Evolutionary conservation across 176 grass and related monocot species (phyloP).

Genomic region (Melocanna baccifera): DNA sequence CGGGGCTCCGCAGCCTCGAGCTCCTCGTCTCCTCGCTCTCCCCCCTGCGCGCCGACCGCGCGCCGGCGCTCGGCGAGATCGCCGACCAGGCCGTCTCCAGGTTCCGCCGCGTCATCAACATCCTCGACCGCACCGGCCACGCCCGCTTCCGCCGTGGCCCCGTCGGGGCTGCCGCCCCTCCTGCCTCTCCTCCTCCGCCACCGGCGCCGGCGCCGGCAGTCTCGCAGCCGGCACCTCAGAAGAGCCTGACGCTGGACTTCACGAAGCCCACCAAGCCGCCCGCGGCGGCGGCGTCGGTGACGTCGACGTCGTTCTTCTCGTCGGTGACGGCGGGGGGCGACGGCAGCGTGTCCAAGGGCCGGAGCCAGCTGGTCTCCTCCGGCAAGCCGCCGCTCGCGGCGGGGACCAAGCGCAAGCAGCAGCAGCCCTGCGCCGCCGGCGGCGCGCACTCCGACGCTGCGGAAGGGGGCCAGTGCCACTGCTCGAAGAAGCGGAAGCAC

Average conservation of each 20-base stretch:
- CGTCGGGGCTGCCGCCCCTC: not conserved
- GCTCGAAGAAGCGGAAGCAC: conserved; percentile 57
- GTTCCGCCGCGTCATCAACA: conserved; percentile 70
- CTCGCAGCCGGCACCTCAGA: not conserved
- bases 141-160: conserved; percentile 84
- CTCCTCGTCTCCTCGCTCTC: conserved; percentile 58
- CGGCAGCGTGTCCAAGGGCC: conserved; percentile 72
- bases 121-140: conserved; percentile 87
- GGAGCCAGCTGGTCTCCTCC: conserved; percentile 33
- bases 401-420: conserved; percentile 48
- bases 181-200: not conserved
- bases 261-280: conserved; percentile 28
- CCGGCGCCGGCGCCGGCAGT: not conserved
- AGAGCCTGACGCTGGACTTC: conserved; percentile 58
- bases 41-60: not conserved
- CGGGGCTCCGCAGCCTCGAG: conserved; percentile 76
- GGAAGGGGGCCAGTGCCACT: conserved; percentile 57
- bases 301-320: conserved; percentile 68
- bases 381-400: conserved; percentile 50
- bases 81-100: conserved; percentile 60
- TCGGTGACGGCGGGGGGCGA: conserved; percentile 56
- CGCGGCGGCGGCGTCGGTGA: conserved; percentile 24
- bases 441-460: conserved; percentile 14
- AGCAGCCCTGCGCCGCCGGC: not conserved
- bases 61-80: conserved; percentile 51